Evolutionary conservation across 164 flowering plant species (phyloP), one percentile per base, ranked within the genome.

Genomic region (Piper betle): DNA sequence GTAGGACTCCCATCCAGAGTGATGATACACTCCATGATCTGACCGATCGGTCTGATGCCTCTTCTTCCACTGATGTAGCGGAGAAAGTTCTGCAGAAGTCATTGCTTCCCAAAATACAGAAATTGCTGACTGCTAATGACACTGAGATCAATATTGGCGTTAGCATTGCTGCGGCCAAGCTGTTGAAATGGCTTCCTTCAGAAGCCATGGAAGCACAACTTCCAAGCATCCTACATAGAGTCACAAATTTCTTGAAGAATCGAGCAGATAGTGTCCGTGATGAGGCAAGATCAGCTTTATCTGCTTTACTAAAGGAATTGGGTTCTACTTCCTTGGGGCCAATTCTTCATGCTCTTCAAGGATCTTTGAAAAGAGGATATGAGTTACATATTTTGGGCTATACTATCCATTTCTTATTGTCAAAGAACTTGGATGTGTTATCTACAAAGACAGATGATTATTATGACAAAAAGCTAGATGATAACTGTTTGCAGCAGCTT

Each of bases 321-420:
- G 97, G 99, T 39, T 42, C 78, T 72, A 84, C 82, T 65, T 85
- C 78, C 80, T 72, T 94, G 75, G 86, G 81, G 46, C 75, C 77
- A 63, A 72, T 94, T 39, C 73, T 86, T 66, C 77, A 66, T 65
- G 81, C 78, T 62, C 70, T 94, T 76, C 82, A 73, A 62, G 65
- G 83, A 50, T 82, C 82, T 16, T 72, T 94, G 72, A 94, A 88
- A 71, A 73, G 97, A 67, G 99, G 99, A 40, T 91, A 62, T 79
- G 96, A 91, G 75, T 37, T 83, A 66, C 99, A 94, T 82, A 93
- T 94, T 15, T 63, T 94, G 64, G 97, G 97, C 37, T 94, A 84
- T 66, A 79, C 91, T 38, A 71, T 94, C 60, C 70, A 91, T 67
- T 88, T 82, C 62, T 63, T 94, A 57, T 69, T 94, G 63, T 77